Conservation (phyloP, 2,329 filamentous ascomycete genomes). For the Epichloe coenophiala region DNA sequence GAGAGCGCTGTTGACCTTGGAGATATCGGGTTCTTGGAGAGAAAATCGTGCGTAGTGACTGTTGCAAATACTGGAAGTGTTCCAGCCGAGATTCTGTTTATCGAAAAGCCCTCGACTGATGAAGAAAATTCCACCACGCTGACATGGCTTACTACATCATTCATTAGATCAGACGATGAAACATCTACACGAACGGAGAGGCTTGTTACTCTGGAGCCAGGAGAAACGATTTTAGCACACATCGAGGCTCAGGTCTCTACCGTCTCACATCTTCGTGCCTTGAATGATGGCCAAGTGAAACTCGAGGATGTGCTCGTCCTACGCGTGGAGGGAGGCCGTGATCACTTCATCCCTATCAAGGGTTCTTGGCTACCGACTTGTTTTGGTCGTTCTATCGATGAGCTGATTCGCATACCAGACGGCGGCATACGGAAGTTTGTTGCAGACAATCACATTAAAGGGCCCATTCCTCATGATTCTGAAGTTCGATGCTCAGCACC, state of each 20-base stretch:
- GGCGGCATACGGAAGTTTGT: conserved; percentile 55
- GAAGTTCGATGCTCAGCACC: conserved; percentile 68
- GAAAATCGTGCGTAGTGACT: conserved; percentile 55
- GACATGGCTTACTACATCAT: conserved; percentile 58
- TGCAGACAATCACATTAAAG: conserved; percentile 23
- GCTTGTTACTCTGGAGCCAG: conserved; percentile 63
- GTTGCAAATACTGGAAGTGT: conserved; percentile 88
- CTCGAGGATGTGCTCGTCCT: conserved; percentile 84
- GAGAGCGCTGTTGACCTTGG: conserved; percentile 61
- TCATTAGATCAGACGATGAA: conserved; percentile 33
- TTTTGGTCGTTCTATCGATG: conserved; percentile 76
- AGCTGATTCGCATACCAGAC: conserved; percentile 72
- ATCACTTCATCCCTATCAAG: conserved; percentile 78
- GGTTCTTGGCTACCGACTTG: conserved; percentile 70
- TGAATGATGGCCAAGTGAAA: conserved; percentile 54
- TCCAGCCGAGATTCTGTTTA: conserved; percentile 64
- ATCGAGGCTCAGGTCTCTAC: conserved; percentile 55
- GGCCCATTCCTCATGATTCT: conserved; percentile 39
- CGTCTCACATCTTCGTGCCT: conserved; percentile 46
- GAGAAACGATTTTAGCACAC: conserved; percentile 62
- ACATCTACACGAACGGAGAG: conserved; percentile 20
- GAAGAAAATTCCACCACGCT: conserved; percentile 29
- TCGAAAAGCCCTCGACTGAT: conserved; percentile 49
- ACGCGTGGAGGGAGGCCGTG: conserved; percentile 68
- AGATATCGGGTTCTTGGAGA: conserved; percentile 53